Percentiles rank a stretch among this genome's conserved stretches.
Evolutionary conservation across 2,329 filamentous ascomycete species (phyloP).

Genomic region (Zymoseptoria crescenta): DNA sequence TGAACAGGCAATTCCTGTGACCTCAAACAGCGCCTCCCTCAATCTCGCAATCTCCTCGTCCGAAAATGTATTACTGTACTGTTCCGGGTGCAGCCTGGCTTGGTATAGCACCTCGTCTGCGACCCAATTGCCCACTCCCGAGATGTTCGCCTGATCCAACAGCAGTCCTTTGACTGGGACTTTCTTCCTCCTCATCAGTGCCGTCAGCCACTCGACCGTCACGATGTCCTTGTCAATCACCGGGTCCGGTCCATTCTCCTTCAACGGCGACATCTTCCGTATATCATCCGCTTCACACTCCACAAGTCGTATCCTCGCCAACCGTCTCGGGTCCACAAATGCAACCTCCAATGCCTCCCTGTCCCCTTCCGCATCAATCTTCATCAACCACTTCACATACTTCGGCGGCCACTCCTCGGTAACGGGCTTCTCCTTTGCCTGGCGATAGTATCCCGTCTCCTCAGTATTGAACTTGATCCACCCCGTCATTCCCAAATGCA

Average conservation of each 20-base stretch:
- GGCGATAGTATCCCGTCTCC: constrained; percentile 72
- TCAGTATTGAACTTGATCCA: constrained; percentile 85
- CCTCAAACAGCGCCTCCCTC: constrained; percentile 64
- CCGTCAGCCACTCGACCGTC: constrained; percentile 65
- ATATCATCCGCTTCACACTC: constrained; percentile 72
- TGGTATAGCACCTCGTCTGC: constrained; percentile 92
- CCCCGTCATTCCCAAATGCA: constrained; percentile 48
- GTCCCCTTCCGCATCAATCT: constrained; percentile 36
- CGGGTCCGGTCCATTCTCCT: constrained; percentile 90
- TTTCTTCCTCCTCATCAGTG: constrained; percentile 64
- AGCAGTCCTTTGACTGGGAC: constrained; percentile 86
- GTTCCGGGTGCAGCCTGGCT: constrained; percentile 81
- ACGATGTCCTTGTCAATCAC: constrained; percentile 72
- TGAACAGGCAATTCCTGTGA: constrained; percentile 73
- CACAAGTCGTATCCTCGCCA: constrained; percentile 73
- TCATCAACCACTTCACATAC: constrained; percentile 80
- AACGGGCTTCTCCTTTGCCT: constrained; percentile 42
- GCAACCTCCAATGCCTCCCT: constrained; percentile 55
- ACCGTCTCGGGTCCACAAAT: constrained; percentile 74
- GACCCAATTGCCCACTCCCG: constrained; percentile 95
- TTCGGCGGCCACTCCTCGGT: constrained; percentile 70
- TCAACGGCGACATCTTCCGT: constrained; percentile 66
- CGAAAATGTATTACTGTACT: constrained; percentile 76
- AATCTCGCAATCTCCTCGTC: constrained; percentile 64
- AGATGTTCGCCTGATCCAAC: constrained; percentile 79